These are phyloP conservation scores for Trichoderma oligosporum DNA, from an alignment of 2,329 filamentous ascomycete species.

Conservation along the genomic window DNA sequence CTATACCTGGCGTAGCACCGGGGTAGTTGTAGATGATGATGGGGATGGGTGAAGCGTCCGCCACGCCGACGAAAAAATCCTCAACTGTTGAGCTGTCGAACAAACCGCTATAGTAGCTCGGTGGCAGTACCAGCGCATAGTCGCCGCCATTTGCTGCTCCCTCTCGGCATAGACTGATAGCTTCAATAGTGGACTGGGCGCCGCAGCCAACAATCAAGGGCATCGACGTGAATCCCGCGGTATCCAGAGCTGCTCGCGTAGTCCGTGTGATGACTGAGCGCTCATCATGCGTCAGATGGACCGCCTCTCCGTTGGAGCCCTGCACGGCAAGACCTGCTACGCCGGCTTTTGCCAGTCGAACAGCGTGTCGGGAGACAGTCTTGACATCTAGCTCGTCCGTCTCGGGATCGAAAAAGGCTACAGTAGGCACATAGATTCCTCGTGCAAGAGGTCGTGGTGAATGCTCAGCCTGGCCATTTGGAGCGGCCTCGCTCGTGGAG, in stretches of 20 bases:
- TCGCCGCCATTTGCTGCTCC: conserved; percentile 67
- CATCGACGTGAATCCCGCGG: conserved; percentile 59
- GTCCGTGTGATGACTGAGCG: conserved; percentile 64
- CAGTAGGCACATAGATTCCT: conserved; percentile 69
- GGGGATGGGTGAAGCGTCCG: conserved; percentile 59
- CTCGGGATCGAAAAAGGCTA: conserved; percentile 65
- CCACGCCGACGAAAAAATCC: conserved; percentile 63
- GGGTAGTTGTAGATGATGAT: conserved; percentile 69
- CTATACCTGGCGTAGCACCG: conserved; percentile 59
- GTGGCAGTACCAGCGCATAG: conserved; percentile 71
- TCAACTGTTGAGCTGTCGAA: conserved; percentile 58
- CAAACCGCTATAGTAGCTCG: conserved; percentile 68
- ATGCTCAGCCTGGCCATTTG: conserved; percentile 10
- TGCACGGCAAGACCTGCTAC: conserved; percentile 72
- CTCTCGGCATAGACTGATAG: conserved; percentile 64
- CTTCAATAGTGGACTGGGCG: conserved; percentile 68
- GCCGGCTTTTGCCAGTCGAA: conserved; percentile 69
- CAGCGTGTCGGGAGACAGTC: conserved; percentile 57
- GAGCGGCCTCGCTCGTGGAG: conserved; percentile 18
- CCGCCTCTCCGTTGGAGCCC: conserved; percentile 79
- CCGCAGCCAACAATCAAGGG: conserved; percentile 75
- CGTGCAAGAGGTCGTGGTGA: conserved; percentile 38
- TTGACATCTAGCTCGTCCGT: conserved; percentile 64
- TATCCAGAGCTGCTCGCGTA: conserved; percentile 65
- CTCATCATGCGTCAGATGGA: conserved; percentile 70